Percentiles rank a stretch among this genome's conserved stretches.
These are phyloP conservation scores for Lecanosticta acicola DNA, from an alignment of 2,329 filamentous ascomycete genomes.

Conservation along the genomic window DNA sequence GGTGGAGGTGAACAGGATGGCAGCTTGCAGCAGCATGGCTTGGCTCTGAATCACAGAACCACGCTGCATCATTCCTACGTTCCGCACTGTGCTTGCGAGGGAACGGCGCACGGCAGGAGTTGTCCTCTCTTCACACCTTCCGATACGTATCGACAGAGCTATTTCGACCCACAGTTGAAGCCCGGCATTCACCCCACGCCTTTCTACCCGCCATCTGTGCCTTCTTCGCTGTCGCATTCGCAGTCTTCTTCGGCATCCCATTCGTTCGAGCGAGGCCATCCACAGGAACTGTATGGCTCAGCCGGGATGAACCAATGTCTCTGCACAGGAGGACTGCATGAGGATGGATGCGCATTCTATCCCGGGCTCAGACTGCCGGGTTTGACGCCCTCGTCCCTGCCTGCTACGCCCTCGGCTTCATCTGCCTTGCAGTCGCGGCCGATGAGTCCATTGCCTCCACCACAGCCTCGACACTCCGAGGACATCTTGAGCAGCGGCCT, in stretches of 20 bases:
- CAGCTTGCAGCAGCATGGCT: too few relatives aligned
- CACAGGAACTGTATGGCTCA: slow-evolving; percentile 17
- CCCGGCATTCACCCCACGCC: background rate
- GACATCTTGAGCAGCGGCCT: background rate
- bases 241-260: background rate
- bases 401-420: slow-evolving; percentile 1
- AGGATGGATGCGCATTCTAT: slow-evolving; percentile 12
- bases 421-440: background rate
- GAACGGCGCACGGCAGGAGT: slow-evolving; percentile 6
- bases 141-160: slow-evolving; percentile 4
- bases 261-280: background rate
- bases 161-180: slow-evolving; percentile 1
- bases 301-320: slow-evolving; percentile 12
- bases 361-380: slow-evolving; percentile 15
- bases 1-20: too few relatives aligned
- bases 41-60: too few relatives aligned
- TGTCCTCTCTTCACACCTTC: slow-evolving; percentile 16
- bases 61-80: background rate
- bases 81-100: slow-evolving; percentile 13
- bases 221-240: background rate
- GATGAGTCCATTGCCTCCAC: too few relatives aligned
- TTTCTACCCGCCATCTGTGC: slow-evolving; percentile 10
- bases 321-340: slow-evolving; percentile 20
- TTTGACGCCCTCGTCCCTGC: slow-evolving; percentile 4
- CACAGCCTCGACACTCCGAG: background rate